These are phyloP conservation scores for Didymosphaeria variabile DNA, from an alignment of 2,329 filamentous ascomycete genomes.

Conservation along the genomic window DNA sequence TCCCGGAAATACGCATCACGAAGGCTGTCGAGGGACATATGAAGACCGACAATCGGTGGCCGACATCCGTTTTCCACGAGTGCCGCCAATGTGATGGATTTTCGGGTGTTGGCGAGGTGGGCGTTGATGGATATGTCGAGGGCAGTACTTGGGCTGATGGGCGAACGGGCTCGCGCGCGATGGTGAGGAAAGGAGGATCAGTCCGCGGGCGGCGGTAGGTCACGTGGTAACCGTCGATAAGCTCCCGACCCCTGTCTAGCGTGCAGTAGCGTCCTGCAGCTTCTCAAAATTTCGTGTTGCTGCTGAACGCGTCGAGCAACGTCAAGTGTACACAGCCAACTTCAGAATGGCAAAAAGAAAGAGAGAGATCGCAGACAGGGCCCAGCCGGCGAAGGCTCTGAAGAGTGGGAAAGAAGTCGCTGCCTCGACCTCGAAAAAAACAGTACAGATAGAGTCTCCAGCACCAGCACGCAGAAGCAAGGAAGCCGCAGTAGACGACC, in stretches of 20 bases:
- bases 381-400: conserved; percentile 29
- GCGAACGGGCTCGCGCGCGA: conserved; percentile 27
- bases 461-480: conserved; percentile 27
- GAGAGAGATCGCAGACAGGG: conserved; percentile 36
- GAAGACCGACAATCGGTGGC: conserved; percentile 50
- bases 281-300: conserved; percentile 32
- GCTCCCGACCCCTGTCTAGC: background rate
- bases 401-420: conserved; percentile 40
- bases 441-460: conserved; percentile 25
- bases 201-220: conserved; percentile 17
- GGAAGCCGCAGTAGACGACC: conserved; percentile 27
- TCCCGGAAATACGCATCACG: conserved; percentile 52
- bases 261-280: conserved; percentile 31
- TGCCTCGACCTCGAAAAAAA: conserved; percentile 29
- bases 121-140: conserved; percentile 47
- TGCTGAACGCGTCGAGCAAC: conserved; percentile 21
- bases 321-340: conserved; percentile 21
- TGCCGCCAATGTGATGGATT: conserved; percentile 53
- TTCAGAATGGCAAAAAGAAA: conserved; percentile 48
- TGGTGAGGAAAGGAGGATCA: conserved; percentile 36
- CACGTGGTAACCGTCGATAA: background rate
- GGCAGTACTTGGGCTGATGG: conserved; percentile 41
- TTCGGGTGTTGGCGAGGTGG: conserved; percentile 35
- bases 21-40: conserved; percentile 59
- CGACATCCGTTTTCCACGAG: conserved; percentile 60